A percentile compares a stretch with the other conserved stretches of the same genome.
These are phyloP conservation scores for Rhynchosporium graminicola DNA, from an alignment of 2,329 filamentous ascomycete species.

Conservation along the genomic window DNA sequence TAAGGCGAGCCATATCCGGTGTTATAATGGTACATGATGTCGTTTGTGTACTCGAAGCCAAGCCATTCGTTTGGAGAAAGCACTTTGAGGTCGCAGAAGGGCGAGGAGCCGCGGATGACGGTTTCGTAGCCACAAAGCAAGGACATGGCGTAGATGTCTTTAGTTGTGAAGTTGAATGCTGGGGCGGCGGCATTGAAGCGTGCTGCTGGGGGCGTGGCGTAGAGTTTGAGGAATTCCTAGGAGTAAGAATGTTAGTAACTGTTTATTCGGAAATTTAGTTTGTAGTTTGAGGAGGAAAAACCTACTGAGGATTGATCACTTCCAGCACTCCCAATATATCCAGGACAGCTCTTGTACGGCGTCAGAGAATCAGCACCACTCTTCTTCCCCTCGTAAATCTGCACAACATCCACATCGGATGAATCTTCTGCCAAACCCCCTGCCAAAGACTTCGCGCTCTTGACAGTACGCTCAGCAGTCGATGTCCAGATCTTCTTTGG, in stretches of 20 bases:
- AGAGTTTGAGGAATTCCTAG: slow-evolving; percentile 45
- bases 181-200: slow-evolving; percentile 49
- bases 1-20: slow-evolving; percentile 52
- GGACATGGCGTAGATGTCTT: slow-evolving; percentile 53
- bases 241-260: background rate
- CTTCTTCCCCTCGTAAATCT: slow-evolving; percentile 49
- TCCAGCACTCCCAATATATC: slow-evolving; percentile 51
- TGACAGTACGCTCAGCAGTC: slow-evolving; percentile 52
- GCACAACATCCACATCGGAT: slow-evolving; percentile 46
- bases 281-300: background rate
- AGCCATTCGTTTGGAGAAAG: slow-evolving; percentile 51
- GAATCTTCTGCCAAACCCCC: slow-evolving; percentile 47
- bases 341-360: slow-evolving; percentile 54
- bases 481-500: slow-evolving; percentile 54
- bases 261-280: background rate
- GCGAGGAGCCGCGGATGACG: slow-evolving; percentile 50
- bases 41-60: slow-evolving; percentile 52
- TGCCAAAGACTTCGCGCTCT: slow-evolving; percentile 51
- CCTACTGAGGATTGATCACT: slow-evolving; percentile 47
- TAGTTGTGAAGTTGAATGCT: slow-evolving; percentile 53
- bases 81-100: slow-evolving; percentile 48
- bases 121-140: slow-evolving; percentile 53
- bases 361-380: slow-evolving; percentile 55
- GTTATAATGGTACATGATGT: slow-evolving; percentile 53
- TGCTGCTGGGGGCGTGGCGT: slow-evolving; percentile 52